Evolutionary conservation across 805 yeast genomes (phyloP).

Genomic region (Starmera pachycereana): DNA sequence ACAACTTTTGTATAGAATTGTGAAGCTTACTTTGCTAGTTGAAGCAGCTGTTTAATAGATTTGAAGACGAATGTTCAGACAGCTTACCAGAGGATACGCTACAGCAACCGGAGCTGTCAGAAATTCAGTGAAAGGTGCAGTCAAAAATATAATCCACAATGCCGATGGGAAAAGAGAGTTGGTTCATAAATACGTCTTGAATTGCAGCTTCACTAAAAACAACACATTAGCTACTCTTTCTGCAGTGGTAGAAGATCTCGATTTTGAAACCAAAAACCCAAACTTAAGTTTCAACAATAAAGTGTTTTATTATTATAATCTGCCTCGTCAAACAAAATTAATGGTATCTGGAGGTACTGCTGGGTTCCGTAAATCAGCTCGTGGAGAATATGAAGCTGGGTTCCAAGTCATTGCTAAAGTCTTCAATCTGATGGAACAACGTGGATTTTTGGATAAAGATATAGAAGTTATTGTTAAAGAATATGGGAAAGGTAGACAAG

Average conservation of each 20-base stretch:
- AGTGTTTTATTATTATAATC: constrained; percentile 65
- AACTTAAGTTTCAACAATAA: constrained; percentile 51
- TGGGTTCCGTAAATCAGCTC: constrained; percentile 82
- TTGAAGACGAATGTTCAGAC: no score
- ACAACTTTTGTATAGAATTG: no score
- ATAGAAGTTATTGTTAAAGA: constrained; percentile 72
- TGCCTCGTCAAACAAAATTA: constrained; percentile 66
- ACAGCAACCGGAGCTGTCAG: no score
- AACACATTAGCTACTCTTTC: constrained; percentile 74
- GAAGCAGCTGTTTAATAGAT: no score
- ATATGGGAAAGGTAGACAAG: constrained; percentile 84
- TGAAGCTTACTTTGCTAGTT: no score
- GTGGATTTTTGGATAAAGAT: constrained; percentile 42
- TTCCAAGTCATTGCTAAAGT: constrained; percentile 72
- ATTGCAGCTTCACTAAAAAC: constrained; percentile 70
- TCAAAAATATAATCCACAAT: no score
- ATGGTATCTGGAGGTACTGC: constrained; percentile 73
- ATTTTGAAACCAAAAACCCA: constrained; percentile 46
- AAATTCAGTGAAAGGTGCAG: no score
- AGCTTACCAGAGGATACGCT: no score
- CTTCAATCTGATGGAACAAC: constrained; percentile 62
- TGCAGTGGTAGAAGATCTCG: constrained; percentile 55
- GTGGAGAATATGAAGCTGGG: constrained; percentile 90
- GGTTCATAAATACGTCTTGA: constrained; percentile 58
- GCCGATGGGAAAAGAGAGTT: constrained; percentile 11